A percentile compares a stretch with the other conserved stretches of the same genome.
Evolutionary conservation across 208 protist genomes (phyloP).

Genomic region (Leishmania major): DNA sequence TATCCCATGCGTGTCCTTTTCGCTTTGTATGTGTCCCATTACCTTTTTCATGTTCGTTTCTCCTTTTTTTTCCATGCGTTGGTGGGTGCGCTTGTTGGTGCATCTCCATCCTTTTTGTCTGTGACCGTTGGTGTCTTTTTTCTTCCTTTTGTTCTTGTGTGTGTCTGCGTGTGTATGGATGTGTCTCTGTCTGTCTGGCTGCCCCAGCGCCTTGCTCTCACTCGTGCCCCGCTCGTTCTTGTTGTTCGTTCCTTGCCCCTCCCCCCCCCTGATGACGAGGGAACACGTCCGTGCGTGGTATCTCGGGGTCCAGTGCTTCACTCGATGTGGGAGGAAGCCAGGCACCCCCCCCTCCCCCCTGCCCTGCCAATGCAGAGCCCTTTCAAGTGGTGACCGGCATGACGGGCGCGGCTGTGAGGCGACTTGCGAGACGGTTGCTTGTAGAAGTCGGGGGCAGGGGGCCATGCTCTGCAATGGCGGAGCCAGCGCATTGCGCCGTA

Average conservation of each 20-base stretch:
- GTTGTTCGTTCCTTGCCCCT: no score
- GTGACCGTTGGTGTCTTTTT: neutral
- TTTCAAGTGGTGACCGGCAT: no score
- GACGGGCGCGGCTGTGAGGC: no score
- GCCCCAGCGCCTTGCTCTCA: neutral
- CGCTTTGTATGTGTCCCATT: neutral
- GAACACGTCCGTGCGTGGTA: neutral
- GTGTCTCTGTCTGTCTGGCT: neutral
- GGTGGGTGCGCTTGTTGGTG: neutral
- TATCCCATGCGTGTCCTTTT: neutral
- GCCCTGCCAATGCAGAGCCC: no score
- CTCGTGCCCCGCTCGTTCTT: neutral
- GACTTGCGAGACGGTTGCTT: no score
- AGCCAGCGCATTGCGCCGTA: neutral
- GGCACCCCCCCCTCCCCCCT: no score
- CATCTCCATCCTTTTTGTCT: neutral
- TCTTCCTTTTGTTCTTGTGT: neutral
- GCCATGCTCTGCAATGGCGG: no score
- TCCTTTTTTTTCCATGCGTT: no score
- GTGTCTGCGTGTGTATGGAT: neutral
- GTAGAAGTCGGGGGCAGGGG: no score
- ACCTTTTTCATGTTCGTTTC: slow-evolving; percentile 4
- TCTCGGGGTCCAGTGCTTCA: no score
- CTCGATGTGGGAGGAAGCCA: no score
- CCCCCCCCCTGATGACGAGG: neutral